A percentile compares a stretch with the other conserved stretches of the same genome.
These are phyloP conservation scores for Sclerotinia borealis DNA, from an alignment of 2,329 filamentous ascomycete species.

Conservation along the genomic window DNA sequence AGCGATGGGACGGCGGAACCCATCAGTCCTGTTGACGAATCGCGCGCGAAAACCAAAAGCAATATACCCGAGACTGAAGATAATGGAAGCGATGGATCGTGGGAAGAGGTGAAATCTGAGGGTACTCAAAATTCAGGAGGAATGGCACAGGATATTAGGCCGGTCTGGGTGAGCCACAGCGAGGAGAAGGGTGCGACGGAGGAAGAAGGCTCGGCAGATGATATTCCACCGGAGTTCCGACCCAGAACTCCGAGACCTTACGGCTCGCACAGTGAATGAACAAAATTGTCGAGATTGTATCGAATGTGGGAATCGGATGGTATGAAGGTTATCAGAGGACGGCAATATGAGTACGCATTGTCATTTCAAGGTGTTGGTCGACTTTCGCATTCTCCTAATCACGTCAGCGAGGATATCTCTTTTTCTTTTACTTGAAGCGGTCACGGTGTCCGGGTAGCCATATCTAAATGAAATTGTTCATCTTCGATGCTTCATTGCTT, in stretches of 20 bases:
- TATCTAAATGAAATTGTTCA: not conserved
- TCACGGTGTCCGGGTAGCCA: not conserved
- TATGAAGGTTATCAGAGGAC: not conserved
- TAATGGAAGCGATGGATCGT: not conserved
- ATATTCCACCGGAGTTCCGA: conserved; percentile 7
- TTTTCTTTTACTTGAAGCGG: not conserved
- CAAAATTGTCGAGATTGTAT: too few species aligned
- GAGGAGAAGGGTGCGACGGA: not conserved
- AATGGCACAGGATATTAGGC: not conserved
- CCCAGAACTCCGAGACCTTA: conserved; percentile 6
- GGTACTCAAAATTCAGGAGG: not conserved
- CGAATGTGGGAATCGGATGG: not conserved
- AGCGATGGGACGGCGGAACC: not conserved
- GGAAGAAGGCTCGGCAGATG: not conserved
- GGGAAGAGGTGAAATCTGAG: not conserved
- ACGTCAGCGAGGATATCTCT: not conserved
- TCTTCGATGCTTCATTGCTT: not conserved
- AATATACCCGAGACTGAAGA: not conserved
- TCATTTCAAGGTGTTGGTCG: not conserved
- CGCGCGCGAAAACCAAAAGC: not conserved
- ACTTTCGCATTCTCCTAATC: not conserved
- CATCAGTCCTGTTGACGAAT: not conserved
- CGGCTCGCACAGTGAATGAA: not conserved
- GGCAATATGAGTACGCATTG: not conserved
- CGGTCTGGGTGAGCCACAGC: not conserved